A percentile compares a stretch with the other conserved stretches of the same genome.
Evolutionary conservation across 441 rosid genomes (phyloP).

Genomic region (Isatis lusitanica): DNA sequence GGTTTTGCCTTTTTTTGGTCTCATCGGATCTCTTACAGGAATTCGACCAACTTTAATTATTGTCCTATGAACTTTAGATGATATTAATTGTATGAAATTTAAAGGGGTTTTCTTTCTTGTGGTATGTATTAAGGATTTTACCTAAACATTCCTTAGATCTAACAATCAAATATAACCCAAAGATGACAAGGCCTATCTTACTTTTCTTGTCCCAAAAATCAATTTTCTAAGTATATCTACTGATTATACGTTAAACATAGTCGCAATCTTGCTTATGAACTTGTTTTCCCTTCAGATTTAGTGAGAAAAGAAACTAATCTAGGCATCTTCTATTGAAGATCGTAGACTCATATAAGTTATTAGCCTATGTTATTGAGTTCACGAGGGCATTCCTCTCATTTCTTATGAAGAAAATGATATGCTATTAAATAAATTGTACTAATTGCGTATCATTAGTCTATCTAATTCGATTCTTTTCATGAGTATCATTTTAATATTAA

Average conservation of each 20-base stretch:
- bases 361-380: constrained; percentile 15
- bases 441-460: not conserved
- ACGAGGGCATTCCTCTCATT: not conserved
- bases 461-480: not conserved
- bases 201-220: not conserved
- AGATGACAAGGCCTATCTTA: not conserved
- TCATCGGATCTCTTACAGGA: constrained; percentile 1
- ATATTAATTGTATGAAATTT: not conserved
- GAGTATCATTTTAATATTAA: constrained; percentile 8
- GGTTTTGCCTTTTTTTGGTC: not conserved
- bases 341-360: not conserved
- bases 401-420: not conserved
- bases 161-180: not conserved
- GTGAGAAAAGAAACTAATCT: not conserved
- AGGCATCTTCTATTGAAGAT: not conserved
- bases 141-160: not conserved
- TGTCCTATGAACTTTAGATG: not conserved
- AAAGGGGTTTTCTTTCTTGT: not conserved
- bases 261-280: not conserved
- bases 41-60: not conserved
- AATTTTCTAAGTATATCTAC: not conserved
- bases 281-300: not conserved
- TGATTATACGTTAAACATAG: not conserved
- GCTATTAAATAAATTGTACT: not conserved
- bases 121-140: not conserved